Evolutionary conservation across 2,329 filamentous ascomycete species (phyloP).

Genomic region (Ambrosiella xylebori): DNA sequence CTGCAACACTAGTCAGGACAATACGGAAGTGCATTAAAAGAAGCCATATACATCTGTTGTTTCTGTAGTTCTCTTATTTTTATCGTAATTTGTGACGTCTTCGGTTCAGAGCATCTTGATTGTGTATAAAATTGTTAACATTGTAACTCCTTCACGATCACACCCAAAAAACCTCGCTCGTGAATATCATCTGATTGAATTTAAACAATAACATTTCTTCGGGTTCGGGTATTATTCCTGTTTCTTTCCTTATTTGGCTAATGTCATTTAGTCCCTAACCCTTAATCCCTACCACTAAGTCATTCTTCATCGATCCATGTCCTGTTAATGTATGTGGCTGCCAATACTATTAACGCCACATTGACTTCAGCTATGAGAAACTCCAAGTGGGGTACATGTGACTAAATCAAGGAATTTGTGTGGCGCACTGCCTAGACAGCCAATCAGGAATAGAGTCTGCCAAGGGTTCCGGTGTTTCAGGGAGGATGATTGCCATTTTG

Average conservation of each 20-base stretch:
- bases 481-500: neutral
- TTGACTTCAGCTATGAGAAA: neutral
- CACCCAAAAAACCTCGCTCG: neutral
- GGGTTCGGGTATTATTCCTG: slow-evolving; percentile 1
- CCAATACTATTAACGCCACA: neutral
- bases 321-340: neutral
- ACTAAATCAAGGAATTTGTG: neutral
- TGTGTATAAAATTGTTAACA: neutral
- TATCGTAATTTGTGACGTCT: too few relatives aligned
- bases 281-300: neutral
- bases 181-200: neutral
- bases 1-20: too few relatives aligned
- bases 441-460: neutral
- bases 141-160: neutral
- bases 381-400: neutral
- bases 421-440: neutral
- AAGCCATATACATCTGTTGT: too few relatives aligned
- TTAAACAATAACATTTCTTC: neutral
- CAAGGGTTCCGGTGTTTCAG: neutral
- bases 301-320: neutral
- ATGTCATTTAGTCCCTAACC: neutral
- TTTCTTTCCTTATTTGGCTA: neutral
- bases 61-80: too few relatives aligned
- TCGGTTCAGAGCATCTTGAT: too few relatives aligned
- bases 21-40: too few relatives aligned